Evolutionary conservation across 139 green algal species (phyloP).

Genomic region (Volvox reticuliferus): DNA sequence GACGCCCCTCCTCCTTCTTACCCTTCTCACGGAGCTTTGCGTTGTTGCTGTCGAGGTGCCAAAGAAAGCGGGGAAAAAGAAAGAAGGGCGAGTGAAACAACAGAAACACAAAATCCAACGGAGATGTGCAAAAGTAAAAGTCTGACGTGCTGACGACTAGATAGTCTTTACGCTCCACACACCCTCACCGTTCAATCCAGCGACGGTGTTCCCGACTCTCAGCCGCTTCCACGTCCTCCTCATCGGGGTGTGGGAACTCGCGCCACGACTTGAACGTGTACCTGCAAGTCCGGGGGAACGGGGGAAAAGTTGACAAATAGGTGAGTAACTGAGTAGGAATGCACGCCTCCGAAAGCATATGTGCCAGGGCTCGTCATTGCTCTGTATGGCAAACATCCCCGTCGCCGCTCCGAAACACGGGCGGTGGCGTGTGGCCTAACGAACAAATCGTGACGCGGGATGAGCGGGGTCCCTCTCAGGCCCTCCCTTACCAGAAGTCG

Average conservation of each 20-base stretch:
- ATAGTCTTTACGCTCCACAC: too few relatives aligned
- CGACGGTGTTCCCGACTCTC: slow-evolving; percentile 88
- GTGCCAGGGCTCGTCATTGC: too few relatives aligned
- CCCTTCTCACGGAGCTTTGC: slow-evolving; percentile 92
- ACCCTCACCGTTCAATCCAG: slow-evolving; percentile 88
- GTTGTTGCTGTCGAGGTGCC: slow-evolving; percentile 75
- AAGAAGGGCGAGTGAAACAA: too few relatives aligned
- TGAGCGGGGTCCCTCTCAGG: too few relatives aligned
- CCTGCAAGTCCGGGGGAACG: background rate
- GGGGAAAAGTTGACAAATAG: background rate
- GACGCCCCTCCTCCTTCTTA: slow-evolving; percentile 94
- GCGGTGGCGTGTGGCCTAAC: too few relatives aligned
- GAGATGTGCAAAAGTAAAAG: too few relatives aligned
- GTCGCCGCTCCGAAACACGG: too few relatives aligned
- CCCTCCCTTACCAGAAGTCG: slow-evolving; percentile 90
- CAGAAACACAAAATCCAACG: background rate
- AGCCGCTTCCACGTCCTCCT: slow-evolving; percentile 93
- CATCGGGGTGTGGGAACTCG: slow-evolving; percentile 96
- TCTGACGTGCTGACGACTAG: too few relatives aligned
- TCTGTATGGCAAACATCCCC: too few relatives aligned
- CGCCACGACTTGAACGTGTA: slow-evolving; percentile 84
- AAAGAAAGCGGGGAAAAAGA: background rate
- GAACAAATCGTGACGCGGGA: too few relatives aligned
- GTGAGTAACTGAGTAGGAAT: too few relatives aligned
- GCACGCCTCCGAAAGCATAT: too few relatives aligned